phyloP scores from a whole-genome alignment of 495 filamentous ascomycete species.

The Cercophora scortea region DNA sequence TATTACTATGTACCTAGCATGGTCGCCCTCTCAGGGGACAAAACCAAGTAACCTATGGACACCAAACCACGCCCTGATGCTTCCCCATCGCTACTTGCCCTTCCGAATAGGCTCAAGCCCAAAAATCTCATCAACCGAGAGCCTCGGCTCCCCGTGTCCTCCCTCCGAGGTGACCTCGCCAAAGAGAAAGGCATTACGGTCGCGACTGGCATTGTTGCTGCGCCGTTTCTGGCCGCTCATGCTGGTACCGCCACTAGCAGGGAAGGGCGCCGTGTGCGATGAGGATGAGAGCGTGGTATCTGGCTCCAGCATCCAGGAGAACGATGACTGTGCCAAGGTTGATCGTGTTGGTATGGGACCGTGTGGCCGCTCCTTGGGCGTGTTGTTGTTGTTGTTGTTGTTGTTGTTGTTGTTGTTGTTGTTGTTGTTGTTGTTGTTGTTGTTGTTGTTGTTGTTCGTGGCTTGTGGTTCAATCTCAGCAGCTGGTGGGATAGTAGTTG shows the following conservation, averaged over 20 bases:
- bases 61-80: too few relatives aligned
- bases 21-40: too few relatives aligned
- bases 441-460: neutral
- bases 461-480: neutral
- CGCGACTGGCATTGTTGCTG: conserved; percentile 35
- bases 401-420: neutral
- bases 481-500: neutral
- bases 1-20: too few relatives aligned
- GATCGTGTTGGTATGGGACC: conserved; percentile 51
- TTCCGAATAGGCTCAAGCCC: conserved; percentile 36
- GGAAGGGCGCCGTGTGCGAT: conserved; percentile 4
- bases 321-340: conserved; percentile 73
- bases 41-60: too few relatives aligned
- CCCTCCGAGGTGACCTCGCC: conserved; percentile 36
- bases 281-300: conserved; percentile 23
- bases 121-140: conserved; percentile 36
- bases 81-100: neutral
- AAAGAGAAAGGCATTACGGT: conserved; percentile 49
- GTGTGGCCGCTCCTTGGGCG: conserved; percentile 6
- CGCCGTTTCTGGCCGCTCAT: conserved; percentile 28
- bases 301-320: conserved; percentile 87
- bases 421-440: neutral
- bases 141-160: conserved; percentile 8
- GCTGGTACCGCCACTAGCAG: neutral
- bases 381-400: neutral